Conservation (phyloP, 225 moss, liverwort and hornwort genomes). For the Polytrichum commune region DNA sequence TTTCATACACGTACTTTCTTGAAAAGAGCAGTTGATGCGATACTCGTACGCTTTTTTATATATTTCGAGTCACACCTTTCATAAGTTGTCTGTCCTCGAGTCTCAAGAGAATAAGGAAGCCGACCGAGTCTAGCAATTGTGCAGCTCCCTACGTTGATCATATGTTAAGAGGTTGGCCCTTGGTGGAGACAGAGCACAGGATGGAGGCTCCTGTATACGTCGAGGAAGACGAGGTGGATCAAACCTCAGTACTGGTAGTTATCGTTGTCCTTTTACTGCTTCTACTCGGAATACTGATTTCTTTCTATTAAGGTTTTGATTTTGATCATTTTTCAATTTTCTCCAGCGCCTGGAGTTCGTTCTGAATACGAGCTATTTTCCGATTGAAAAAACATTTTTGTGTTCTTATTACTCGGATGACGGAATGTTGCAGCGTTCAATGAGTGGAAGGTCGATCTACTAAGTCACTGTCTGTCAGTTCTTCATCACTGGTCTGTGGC, state of each 20-base stretch:
- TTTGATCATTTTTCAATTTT: not conserved
- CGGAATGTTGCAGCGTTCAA: not conserved
- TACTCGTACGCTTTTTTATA: too few relatives aligned
- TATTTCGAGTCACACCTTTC: too few relatives aligned
- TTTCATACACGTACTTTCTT: too few relatives aligned
- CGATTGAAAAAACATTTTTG: not conserved
- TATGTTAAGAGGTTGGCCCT: too few relatives aligned
- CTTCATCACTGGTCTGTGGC: not conserved
- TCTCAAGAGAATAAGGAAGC: too few relatives aligned
- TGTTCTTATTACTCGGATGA: not conserved
- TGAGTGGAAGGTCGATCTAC: too few relatives aligned
- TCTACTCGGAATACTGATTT: constrained; percentile 23
- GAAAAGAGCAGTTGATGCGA: too few relatives aligned
- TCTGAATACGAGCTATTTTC: not conserved
- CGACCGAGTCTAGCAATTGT: too few relatives aligned
- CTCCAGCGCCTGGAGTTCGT: not conserved
- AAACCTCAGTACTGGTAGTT: constrained; percentile 15
- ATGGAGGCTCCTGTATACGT: too few relatives aligned
- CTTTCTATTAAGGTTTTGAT: constrained; percentile 9
- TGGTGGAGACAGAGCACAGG: too few relatives aligned
- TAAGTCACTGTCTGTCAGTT: not conserved
- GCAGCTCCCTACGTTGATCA: too few relatives aligned
- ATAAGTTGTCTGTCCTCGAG: too few relatives aligned
- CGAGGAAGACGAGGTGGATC: constrained; percentile 3
- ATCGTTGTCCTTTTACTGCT: constrained; percentile 27